Percentiles rank a stretch among this genome's conserved stretches.
Conservation (phyloP, 23 red algal species). For the Pyropia haitanensis region DNA sequence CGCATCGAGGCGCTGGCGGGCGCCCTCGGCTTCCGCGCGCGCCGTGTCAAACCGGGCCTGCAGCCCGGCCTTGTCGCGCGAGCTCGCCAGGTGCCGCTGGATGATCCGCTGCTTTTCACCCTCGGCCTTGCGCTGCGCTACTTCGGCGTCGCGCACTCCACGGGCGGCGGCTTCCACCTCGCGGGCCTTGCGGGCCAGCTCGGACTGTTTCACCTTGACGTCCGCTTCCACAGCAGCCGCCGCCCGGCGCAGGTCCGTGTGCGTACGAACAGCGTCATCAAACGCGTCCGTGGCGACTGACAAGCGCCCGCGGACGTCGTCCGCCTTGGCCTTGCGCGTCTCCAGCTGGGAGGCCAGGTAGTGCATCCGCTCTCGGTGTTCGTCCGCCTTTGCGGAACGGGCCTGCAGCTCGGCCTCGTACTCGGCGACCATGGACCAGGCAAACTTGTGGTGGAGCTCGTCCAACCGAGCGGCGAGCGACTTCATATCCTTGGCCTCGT, state of each 20-base stretch:
- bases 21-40: too few relatives aligned
- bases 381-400: not conserved
- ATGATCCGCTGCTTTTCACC: not conserved
- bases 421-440: conserved; percentile 52
- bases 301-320: too few relatives aligned
- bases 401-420: conserved; percentile 13
- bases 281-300: not conserved
- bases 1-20: not conserved
- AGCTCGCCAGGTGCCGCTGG: too few relatives aligned
- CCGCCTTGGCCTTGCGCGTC: too few relatives aligned
- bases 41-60: too few relatives aligned
- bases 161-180: conserved; percentile 5
- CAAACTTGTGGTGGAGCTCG: conserved; percentile 19
- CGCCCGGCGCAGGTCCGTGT: not conserved
- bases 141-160: conserved; percentile 15
- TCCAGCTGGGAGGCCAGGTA: too few relatives aligned
- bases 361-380: not conserved
- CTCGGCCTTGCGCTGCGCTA: not conserved
- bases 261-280: not conserved
- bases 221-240: conserved; percentile 20
- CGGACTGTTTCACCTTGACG: conserved; percentile 4
- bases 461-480: conserved; percentile 19
- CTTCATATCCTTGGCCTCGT: conserved; percentile 45
- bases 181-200: conserved; percentile 6
- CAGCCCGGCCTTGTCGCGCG: too few relatives aligned